These are phyloP conservation scores for Penicillium lividum DNA, from an alignment of 495 filamentous ascomycete genomes.

Conservation along the genomic window DNA sequence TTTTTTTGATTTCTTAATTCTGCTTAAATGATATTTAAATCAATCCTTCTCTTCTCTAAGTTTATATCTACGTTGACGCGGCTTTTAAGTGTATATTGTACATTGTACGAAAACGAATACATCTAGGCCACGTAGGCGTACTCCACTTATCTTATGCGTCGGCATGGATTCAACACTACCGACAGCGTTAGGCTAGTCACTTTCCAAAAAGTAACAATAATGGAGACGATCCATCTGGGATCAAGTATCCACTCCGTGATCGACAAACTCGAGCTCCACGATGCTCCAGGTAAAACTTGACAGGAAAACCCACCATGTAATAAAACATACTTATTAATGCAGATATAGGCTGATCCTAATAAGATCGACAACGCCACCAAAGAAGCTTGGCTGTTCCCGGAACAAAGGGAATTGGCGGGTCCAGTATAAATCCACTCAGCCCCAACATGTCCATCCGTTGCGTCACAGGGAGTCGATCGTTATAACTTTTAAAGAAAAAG, in stretches of 20 bases:
- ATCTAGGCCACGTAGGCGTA: too few relatives aligned
- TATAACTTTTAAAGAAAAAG: background rate
- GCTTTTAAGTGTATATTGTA: too few relatives aligned
- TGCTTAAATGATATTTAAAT: too few relatives aligned
- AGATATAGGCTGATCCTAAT: slow-evolving; percentile 24
- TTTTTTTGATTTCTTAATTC: too few relatives aligned
- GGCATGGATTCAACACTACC: too few relatives aligned
- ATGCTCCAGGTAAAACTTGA: slow-evolving; percentile 15
- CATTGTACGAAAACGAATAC: too few relatives aligned
- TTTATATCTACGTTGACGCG: too few relatives aligned
- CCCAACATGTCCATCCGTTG: background rate
- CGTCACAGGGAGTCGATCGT: slow-evolving; percentile 1
- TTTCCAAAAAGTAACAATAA: too few relatives aligned
- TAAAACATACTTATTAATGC: background rate
- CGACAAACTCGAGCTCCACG: slow-evolving; percentile 17
- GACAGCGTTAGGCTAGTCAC: too few relatives aligned
- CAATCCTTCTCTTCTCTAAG: too few relatives aligned
- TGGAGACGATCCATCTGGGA: slow-evolving; percentile 4
- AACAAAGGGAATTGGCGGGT: background rate
- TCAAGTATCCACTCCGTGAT: slow-evolving; percentile 19
- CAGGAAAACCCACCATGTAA: background rate
- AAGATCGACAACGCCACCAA: slow-evolving; percentile 19
- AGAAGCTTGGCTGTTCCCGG: slow-evolving; percentile 4
- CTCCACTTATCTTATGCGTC: too few relatives aligned
- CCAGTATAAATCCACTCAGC: slow-evolving; percentile 1